These are phyloP conservation scores for Selaginella tamariscina DNA, from an alignment of 75 land plant species.

Conservation along the genomic window DNA sequence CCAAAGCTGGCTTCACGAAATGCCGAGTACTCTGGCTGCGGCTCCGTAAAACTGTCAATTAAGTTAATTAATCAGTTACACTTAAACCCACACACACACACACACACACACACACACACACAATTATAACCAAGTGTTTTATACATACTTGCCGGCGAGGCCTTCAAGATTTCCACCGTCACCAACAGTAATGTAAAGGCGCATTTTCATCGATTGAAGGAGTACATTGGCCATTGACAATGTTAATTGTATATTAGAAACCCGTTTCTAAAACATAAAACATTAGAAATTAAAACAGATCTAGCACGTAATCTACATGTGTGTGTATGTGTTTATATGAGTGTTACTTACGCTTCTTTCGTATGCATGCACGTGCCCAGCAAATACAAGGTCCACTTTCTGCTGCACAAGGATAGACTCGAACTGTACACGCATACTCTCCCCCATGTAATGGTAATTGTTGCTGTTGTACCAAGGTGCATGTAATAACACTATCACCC, in stretches of 20 bases:
- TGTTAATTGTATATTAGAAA: slow-evolving; percentile 61
- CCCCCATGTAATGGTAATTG: slow-evolving; percentile 72
- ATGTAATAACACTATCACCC: slow-evolving; percentile 87
- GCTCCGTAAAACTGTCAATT: slow-evolving; percentile 20
- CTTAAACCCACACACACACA: too few species aligned
- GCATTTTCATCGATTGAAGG: slow-evolving; percentile 43
- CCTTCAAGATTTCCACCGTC: slow-evolving; percentile 93
- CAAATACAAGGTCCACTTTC: slow-evolving; percentile 65
- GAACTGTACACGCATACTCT: slow-evolving; percentile 70
- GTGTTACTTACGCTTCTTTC: slow-evolving; percentile 84
- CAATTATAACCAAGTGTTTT: too few species aligned
- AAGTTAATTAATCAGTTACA: too few species aligned
- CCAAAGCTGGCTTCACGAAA: slow-evolving; percentile 89
- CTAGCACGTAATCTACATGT: too few species aligned
- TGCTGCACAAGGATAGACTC: slow-evolving; percentile 52
- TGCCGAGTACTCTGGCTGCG: slow-evolving; percentile 63
- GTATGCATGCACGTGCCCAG: slow-evolving; percentile 98
- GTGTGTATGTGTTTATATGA: too few species aligned
- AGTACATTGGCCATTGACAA: slow-evolving; percentile 45
- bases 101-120: too few species aligned
- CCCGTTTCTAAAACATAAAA: slow-evolving; percentile 44
- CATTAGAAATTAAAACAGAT: too few species aligned
- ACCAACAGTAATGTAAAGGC: slow-evolving; percentile 65
- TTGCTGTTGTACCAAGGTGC: slow-evolving; percentile 78
- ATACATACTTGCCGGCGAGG: slow-evolving; percentile 64